Evolutionary conservation across 495 filamentous ascomycete genomes (phyloP).

Genomic region (Apiosordaria backusii): DNA sequence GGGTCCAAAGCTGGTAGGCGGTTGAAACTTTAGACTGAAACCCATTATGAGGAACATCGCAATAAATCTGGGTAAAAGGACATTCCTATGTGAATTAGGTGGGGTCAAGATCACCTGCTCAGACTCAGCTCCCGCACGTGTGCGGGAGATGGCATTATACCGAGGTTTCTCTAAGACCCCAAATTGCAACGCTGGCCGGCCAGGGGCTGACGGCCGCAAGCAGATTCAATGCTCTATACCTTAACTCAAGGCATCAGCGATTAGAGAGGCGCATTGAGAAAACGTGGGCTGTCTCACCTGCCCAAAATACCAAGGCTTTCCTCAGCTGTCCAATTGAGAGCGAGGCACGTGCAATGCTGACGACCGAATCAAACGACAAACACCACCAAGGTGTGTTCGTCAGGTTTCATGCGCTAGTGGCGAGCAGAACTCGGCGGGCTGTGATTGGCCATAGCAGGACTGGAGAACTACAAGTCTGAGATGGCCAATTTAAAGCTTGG

Average conservation of each 20-base stretch:
- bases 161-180: neutral
- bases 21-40: no score
- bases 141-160: neutral
- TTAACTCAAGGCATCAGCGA: neutral
- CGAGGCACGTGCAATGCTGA: neutral
- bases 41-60: no score
- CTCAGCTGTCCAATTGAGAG: neutral
- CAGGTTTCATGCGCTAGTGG: conserved; percentile 5
- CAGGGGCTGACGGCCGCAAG: neutral
- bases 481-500: neutral
- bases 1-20: no score
- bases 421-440: neutral
- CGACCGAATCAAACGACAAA: neutral
- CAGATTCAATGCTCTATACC: no score
- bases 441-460: neutral
- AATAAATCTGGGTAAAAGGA: neutral
- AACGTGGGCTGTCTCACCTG: neutral
- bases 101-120: neutral
- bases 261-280: neutral
- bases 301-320: neutral
- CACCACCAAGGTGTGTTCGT: neutral
- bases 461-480: neutral
- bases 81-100: neutral
- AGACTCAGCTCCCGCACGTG: neutral
- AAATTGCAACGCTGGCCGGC: neutral